Conservation (phyloP, 2,329 filamentous ascomycete genomes). For the Graphilbum fragrans region DNA sequence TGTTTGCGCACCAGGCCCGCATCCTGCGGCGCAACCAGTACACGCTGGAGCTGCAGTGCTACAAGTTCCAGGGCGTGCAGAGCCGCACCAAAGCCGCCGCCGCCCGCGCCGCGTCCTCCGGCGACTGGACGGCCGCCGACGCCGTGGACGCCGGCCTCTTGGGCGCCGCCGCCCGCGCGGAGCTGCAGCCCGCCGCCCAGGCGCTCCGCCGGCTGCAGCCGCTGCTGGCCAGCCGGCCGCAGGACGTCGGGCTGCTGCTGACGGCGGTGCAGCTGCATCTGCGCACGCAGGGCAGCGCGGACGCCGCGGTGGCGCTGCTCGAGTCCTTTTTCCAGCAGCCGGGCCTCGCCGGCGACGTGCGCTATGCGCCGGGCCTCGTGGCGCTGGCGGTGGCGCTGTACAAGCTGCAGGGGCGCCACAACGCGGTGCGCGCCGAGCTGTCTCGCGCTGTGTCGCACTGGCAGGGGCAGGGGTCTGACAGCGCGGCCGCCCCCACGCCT, state of each 20-base stretch:
- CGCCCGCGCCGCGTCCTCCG: slow-evolving; percentile 15
- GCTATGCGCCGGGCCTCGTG: slow-evolving; percentile 76
- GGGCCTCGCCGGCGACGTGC: slow-evolving; percentile 42
- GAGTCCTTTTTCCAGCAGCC: slow-evolving; percentile 60
- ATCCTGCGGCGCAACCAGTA: slow-evolving; percentile 51
- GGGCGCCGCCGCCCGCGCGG: slow-evolving; percentile 61
- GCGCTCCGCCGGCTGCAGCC: slow-evolving; percentile 58
- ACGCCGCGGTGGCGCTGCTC: slow-evolving; percentile 61
- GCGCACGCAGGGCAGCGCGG: slow-evolving; percentile 58
- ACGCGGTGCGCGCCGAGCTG: slow-evolving; percentile 60
- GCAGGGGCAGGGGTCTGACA: slow-evolving; percentile 35
- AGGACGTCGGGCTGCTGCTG: slow-evolving; percentile 68
- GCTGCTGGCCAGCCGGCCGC: slow-evolving; percentile 60
- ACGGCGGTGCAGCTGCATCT: slow-evolving; percentile 76
- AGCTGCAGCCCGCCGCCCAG: slow-evolving; percentile 46
- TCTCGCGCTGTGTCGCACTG: slow-evolving; percentile 73
- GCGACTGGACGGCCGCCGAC: slow-evolving; percentile 15
- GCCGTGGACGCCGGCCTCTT: slow-evolving; percentile 33
- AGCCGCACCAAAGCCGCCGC: slow-evolving; percentile 31
- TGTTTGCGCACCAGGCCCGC: slow-evolving; percentile 60
- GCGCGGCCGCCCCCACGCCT: background rate
- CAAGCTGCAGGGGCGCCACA: slow-evolving; percentile 59
- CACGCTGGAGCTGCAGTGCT: slow-evolving; percentile 50
- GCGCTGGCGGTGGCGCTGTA: slow-evolving; percentile 73
- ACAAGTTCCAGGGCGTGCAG: slow-evolving; percentile 54